phyloP scores from a whole-genome alignment of 176 grass and related monocot genomes.

The Leersia perrieri region DNA sequence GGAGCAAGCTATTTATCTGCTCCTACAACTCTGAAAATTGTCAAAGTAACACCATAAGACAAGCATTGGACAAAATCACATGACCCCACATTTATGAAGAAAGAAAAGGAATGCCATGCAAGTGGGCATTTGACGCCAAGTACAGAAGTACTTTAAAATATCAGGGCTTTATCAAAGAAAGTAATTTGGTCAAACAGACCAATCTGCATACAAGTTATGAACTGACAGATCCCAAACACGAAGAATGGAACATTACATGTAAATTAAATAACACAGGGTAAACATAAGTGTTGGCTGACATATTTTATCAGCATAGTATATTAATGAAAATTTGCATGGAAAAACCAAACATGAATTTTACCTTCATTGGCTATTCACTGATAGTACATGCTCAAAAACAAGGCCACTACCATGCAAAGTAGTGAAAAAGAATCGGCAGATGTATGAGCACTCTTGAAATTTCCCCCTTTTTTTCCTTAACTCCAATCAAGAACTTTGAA shows the following conservation, averaged over 20 bases:
- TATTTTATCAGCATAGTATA: neutral
- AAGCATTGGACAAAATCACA: neutral
- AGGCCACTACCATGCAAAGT: neutral
- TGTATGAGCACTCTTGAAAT: neutral
- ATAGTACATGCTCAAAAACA: slow-evolving; percentile 6
- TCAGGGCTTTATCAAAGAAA: neutral
- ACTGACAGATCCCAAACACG: neutral
- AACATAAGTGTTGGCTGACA: neutral
- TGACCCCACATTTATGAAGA: neutral
- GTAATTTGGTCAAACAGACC: neutral
- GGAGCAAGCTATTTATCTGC: neutral
- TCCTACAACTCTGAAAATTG: neutral
- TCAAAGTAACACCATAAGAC: neutral
- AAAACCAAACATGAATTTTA: slow-evolving; percentile 1
- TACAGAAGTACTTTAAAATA: neutral
- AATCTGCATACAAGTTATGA: neutral
- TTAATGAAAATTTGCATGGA: slow-evolving; percentile 1
- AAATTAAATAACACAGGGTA: neutral
- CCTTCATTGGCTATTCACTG: neutral
- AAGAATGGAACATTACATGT: neutral
- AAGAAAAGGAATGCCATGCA: neutral
- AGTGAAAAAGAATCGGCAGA: slow-evolving; percentile 11
- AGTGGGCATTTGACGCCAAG: neutral
- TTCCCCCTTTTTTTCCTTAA: neutral
- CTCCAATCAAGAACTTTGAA: neutral